Evolutionary conservation across 2,329 filamentous ascomycete genomes (phyloP).

Genomic region (Ilyonectria mors-panacis): DNA sequence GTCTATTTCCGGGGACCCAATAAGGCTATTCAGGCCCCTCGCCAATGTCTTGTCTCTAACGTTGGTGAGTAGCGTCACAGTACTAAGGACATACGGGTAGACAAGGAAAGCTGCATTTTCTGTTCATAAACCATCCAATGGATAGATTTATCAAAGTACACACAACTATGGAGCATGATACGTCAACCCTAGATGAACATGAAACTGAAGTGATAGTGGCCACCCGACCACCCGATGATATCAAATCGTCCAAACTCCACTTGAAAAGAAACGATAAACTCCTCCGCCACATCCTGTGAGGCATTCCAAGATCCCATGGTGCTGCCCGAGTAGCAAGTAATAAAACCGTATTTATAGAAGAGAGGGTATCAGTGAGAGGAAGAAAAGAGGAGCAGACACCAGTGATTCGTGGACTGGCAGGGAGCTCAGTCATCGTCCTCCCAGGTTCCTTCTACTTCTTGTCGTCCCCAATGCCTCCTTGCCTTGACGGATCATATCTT

Average conservation of each 20-base stretch:
- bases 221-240: background rate
- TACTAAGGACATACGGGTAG: background rate
- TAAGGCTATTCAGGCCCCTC: background rate
- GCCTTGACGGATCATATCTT: conserved; percentile 91
- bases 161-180: background rate
- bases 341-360: conserved; percentile 16
- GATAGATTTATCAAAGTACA: background rate
- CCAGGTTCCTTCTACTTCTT: conserved; percentile 67
- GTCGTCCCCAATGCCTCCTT: conserved; percentile 86
- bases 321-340: conserved; percentile 12
- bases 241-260: conserved; percentile 11
- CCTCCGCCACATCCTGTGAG: conserved; percentile 9
- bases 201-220: conserved; percentile 3
- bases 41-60: background rate
- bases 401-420: background rate
- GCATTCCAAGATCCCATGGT: conserved; percentile 5
- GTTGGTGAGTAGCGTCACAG: background rate
- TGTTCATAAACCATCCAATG: background rate
- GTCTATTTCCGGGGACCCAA: no score
- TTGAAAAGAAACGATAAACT: conserved; percentile 20
- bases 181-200: background rate
- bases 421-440: conserved; percentile 56
- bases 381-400: conserved; percentile 13
- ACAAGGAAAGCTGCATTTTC: background rate
- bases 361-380: conserved; percentile 25